A percentile compares a stretch with the other conserved stretches of the same genome.
Conservation (phyloP, 805 yeast species). For the Cyberlindnera misumaiensis region DNA sequence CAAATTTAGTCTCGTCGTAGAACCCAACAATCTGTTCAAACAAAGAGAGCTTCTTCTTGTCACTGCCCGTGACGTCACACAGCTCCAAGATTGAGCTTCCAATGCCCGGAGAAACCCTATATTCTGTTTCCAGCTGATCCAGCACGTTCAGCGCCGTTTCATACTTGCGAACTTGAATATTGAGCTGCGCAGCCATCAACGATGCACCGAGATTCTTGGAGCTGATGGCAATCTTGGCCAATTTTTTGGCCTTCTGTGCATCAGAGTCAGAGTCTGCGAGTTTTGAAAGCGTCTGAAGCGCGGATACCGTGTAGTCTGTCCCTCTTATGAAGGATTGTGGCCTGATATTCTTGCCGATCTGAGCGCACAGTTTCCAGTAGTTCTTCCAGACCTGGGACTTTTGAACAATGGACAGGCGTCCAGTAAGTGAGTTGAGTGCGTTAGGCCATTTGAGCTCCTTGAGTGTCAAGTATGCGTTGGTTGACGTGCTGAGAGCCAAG, state of each 20-base stretch:
- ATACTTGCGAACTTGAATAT: slow-evolving; percentile 23
- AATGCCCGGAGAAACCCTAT: slow-evolving; percentile 36
- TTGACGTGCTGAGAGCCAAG: slow-evolving; percentile 9
- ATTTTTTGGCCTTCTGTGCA: slow-evolving; percentile 23
- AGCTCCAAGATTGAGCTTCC: slow-evolving; percentile 43
- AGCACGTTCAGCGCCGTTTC: slow-evolving; percentile 31
- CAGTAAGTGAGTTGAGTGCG: slow-evolving; percentile 9
- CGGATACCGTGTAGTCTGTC: slow-evolving; percentile 12
- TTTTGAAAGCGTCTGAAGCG: slow-evolving; percentile 10
- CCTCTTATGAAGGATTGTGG: not conserved
- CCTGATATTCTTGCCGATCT: slow-evolving; percentile 14
- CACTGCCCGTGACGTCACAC: slow-evolving; percentile 39
- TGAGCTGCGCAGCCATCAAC: slow-evolving; percentile 30
- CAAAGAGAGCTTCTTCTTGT: slow-evolving; percentile 26
- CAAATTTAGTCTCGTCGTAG: slow-evolving; percentile 5
- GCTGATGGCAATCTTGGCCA: slow-evolving; percentile 29
- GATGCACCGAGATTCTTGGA: slow-evolving; percentile 26
- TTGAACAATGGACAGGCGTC: slow-evolving; percentile 21
- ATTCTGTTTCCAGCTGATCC: slow-evolving; percentile 25
- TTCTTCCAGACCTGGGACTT: slow-evolving; percentile 15
- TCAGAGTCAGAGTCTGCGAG: slow-evolving; percentile 8
- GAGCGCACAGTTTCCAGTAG: slow-evolving; percentile 14
- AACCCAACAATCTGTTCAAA: slow-evolving; percentile 16
- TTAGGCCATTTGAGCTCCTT: slow-evolving; percentile 29
- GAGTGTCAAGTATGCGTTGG: slow-evolving; percentile 20